Evolutionary conservation across 768 basidiomycete genomes (phyloP), one percentile per base, ranked within the genome.

Genomic region (Rubroboletus satanas): DNA sequence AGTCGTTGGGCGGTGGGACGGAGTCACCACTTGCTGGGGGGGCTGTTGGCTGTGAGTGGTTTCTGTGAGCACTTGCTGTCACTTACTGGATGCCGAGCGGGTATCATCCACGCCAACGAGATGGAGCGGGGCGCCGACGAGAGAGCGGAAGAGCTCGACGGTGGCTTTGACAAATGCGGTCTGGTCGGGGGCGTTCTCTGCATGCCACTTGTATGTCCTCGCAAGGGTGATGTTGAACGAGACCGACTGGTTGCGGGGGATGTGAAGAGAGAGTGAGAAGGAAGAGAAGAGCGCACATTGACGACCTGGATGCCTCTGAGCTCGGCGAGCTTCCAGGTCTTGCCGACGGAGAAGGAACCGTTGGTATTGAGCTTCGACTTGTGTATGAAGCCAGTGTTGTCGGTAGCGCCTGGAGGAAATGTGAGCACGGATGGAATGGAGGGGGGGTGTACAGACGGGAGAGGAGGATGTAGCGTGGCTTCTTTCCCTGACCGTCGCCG

Each of bases 331-430:
- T 76, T 80, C 97, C 97, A 99, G 2, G 96, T 93, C 76, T 99
- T 99, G 7, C 97, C 97, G 45, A 98, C 92, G 8, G 93, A 97
- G 72, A 96, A 98, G 0, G 92, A 82, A 33, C 90, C 88, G 66
- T 98, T 98, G 41, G 87, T 85, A 68, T 99, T 98, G 60, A 92
- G 75, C 74, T 98, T 98, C 2, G 95, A 93, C 74, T 99, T 99
- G 81, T 99, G 95, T 18, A 99, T 82, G 69, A 85, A 83, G 1
- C 86, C 86, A 45, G 76, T 72, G 26, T 84, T 83, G 60, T 81
- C 81, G 56, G 68, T 74, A 4, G 84, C 76, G 74, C 85, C 88
- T 89, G 45, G 43, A 4, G 43, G 46, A 18, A 11, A 4, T 5
- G 43, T 65, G 14, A 62, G 57, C 7, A 21, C 17, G 52, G 10